These are phyloP conservation scores for Sclerotinia borealis DNA, from an alignment of 2,329 filamentous ascomycete genomes.

Conservation along the genomic window DNA sequence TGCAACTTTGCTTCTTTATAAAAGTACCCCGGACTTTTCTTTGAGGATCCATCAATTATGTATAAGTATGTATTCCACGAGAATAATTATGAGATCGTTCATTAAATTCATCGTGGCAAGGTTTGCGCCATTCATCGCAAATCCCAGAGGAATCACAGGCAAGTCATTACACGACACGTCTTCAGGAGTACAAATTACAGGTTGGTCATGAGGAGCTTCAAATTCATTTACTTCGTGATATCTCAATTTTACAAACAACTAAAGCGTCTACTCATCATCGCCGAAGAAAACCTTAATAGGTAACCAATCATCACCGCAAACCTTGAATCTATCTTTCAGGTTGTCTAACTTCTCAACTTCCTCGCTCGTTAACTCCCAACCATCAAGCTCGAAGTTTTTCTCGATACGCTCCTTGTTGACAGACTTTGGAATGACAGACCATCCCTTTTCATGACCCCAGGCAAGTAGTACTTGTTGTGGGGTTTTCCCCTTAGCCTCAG, in stretches of 20 bases:
- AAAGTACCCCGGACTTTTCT: neutral
- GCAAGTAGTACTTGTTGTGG: conserved; percentile 70
- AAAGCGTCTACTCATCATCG: conserved; percentile 54
- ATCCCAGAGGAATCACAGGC: neutral
- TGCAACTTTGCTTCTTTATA: neutral
- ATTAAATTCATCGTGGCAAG: neutral
- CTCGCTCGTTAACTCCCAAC: conserved; percentile 65
- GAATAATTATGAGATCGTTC: neutral
- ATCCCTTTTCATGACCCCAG: conserved; percentile 77
- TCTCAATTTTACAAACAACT: conserved; percentile 37
- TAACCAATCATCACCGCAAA: conserved; percentile 68
- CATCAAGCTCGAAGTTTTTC: conserved; percentile 69
- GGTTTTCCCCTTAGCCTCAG: conserved; percentile 60
- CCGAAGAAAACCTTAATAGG: conserved; percentile 78
- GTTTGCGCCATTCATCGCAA: neutral
- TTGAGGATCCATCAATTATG: neutral
- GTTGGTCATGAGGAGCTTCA: neutral
- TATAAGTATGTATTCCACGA: neutral
- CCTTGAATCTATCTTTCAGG: conserved; percentile 63
- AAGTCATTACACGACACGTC: neutral
- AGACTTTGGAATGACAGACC: conserved; percentile 80
- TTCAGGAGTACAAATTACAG: neutral
- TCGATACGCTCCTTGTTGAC: conserved; percentile 68
- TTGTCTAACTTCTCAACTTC: conserved; percentile 58
- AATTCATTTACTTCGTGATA: conserved; percentile 8